Conservation (phyloP, 257 asterid genomes). For the Orobanche coerulescens region DNA sequence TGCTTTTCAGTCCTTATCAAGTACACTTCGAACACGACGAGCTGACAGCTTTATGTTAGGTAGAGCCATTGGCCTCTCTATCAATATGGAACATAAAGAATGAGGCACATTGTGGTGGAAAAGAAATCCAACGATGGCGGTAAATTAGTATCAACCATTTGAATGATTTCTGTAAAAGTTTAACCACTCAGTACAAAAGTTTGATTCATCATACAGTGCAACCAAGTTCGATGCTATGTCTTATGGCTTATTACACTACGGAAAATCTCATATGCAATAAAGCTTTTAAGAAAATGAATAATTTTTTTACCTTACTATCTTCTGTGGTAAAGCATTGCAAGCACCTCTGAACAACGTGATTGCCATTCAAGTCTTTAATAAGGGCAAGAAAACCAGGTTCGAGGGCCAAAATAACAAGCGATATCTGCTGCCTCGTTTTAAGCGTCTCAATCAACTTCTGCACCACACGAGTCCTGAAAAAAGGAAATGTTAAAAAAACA, state of each 20-base stretch:
- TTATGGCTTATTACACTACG: no score
- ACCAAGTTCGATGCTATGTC: neutral
- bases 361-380: slow-evolving; percentile 80
- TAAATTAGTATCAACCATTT: neutral
- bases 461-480: slow-evolving; percentile 83
- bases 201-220: neutral
- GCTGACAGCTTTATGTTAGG: neutral
- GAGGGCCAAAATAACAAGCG: slow-evolving; percentile 60
- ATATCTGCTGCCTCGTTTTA: slow-evolving; percentile 56
- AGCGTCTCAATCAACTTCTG: slow-evolving; percentile 92
- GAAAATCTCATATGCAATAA: neutral
- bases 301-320: slow-evolving; percentile 77
- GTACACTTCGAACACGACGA: neutral
- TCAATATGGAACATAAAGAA: neutral
- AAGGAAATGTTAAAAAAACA: slow-evolving; percentile 6
- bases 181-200: slow-evolving; percentile 3
- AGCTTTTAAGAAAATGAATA: slow-evolving; percentile 8
- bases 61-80: neutral
- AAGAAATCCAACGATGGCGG: neutral
- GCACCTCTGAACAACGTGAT: slow-evolving; percentile 88
- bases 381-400: slow-evolving; percentile 88
- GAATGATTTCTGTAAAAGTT: slow-evolving; percentile 7
- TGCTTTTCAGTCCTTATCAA: neutral
- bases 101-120: no score
- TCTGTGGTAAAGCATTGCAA: slow-evolving; percentile 66